phyloP scores from a whole-genome alignment of 2,329 filamentous ascomycete species.

The Didymella keratinophila region DNA sequence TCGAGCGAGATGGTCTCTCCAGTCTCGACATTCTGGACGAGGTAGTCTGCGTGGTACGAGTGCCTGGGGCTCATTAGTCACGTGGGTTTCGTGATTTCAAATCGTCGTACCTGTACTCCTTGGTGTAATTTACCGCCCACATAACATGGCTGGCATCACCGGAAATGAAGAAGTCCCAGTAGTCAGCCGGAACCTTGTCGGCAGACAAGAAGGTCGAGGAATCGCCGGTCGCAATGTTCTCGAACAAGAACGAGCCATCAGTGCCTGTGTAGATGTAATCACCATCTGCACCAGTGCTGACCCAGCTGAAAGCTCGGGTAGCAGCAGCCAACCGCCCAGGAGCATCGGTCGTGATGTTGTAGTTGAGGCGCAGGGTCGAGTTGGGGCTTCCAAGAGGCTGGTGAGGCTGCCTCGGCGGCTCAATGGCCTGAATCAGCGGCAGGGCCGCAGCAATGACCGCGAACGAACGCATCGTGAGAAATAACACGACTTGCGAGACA shows the following conservation, averaged over 20 bases:
- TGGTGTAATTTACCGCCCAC: constrained; percentile 71
- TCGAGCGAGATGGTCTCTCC: constrained; percentile 65
- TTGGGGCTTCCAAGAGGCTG: constrained; percentile 61
- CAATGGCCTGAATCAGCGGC: constrained; percentile 48
- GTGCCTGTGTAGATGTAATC: constrained; percentile 64
- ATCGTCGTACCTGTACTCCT: constrained; percentile 60
- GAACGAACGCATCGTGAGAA: constrained; percentile 41
- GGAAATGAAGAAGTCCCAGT: constrained; percentile 68
- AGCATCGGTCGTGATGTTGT: constrained; percentile 65
- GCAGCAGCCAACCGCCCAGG: constrained; percentile 53
- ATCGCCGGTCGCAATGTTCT: constrained; percentile 67
- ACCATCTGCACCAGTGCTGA: constrained; percentile 66
- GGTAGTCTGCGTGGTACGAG: constrained; percentile 73
- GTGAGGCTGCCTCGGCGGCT: constrained; percentile 62
- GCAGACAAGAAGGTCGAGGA: constrained; percentile 66
- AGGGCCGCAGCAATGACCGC: constrained; percentile 37
- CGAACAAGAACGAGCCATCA: constrained; percentile 65
- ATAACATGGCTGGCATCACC: constrained; percentile 66
- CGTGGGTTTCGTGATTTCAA: not conserved
- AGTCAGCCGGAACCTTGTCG: constrained; percentile 63
- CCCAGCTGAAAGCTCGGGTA: constrained; percentile 63
- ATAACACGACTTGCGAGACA: constrained; percentile 28
- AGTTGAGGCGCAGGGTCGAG: constrained; percentile 65
- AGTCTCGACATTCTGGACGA: constrained; percentile 67
- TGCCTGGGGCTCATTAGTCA: constrained; percentile 53